A percentile compares a stretch with the other conserved stretches of the same genome.
These are phyloP conservation scores for Azolla pinnata DNA, from an alignment of 75 land plant genomes.

Conservation along the genomic window DNA sequence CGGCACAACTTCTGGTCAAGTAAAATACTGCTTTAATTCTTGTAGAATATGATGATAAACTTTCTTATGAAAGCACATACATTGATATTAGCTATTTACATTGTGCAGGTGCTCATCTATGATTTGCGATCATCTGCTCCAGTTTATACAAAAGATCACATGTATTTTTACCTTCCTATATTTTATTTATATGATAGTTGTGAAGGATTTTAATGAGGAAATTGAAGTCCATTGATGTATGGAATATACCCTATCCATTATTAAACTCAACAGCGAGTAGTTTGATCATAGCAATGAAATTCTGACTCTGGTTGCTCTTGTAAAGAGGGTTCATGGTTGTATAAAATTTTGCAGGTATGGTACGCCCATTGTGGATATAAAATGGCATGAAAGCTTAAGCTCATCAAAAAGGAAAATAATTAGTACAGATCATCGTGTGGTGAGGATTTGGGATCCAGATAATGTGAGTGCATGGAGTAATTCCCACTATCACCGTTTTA, in stretches of 20 bases:
- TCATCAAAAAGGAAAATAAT: conserved; percentile 49
- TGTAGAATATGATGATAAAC: neutral
- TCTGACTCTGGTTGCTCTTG: too few relatives aligned
- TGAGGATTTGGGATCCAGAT: conserved; percentile 87
- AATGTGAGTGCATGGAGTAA: conserved; percentile 41
- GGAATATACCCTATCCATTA: too few relatives aligned
- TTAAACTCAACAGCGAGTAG: too few relatives aligned
- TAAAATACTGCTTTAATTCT: conserved; percentile 7
- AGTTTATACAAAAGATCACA: conserved; percentile 73
- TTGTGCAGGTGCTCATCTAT: conserved; percentile 53
- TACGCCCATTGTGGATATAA: conserved; percentile 71
- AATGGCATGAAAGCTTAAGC: conserved; percentile 80
- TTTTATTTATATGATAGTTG: neutral
- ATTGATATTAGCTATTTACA: neutral
- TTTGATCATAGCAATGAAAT: too few relatives aligned
- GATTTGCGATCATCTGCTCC: conserved; percentile 92
- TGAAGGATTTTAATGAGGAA: too few relatives aligned
- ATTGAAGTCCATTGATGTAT: too few relatives aligned
- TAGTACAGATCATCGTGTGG: conserved; percentile 65
- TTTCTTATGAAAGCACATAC: neutral
- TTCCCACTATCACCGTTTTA: too few relatives aligned
- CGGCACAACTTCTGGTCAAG: conserved; percentile 89
- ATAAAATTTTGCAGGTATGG: conserved; percentile 54
- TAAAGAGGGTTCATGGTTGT: neutral
- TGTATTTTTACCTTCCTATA: conserved; percentile 29